Evolutionary conservation across 2,329 filamentous ascomycete species (phyloP).

Genomic region (Aureobasidium mangrovei): DNA sequence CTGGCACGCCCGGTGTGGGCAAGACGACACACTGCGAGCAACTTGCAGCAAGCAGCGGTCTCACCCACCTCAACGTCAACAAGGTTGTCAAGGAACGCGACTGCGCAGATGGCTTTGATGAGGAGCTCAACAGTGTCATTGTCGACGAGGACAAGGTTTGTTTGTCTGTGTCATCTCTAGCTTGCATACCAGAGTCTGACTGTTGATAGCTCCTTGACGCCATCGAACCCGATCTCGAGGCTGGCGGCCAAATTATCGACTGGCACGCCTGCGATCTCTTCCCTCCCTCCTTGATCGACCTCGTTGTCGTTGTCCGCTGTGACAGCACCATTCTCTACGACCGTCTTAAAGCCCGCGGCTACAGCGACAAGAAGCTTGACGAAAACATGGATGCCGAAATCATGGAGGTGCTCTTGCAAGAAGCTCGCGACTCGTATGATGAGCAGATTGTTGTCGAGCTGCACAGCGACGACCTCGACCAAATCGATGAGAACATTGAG

Average conservation of each 20-base stretch:
- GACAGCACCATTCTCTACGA: conserved; percentile 78
- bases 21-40: conserved; percentile 89
- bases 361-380: conserved; percentile 78
- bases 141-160: conserved; percentile 91
- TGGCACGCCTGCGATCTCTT: conserved; percentile 98
- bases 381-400: conserved; percentile 97
- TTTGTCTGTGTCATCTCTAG: neutral
- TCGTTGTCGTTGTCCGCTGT: conserved; percentile 83
- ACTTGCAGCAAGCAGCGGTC: conserved; percentile 63
- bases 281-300: conserved; percentile 85
- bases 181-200: neutral
- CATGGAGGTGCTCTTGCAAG: conserved; percentile 87
- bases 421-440: conserved; percentile 79
- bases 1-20: conserved; percentile 89
- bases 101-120: conserved; percentile 79
- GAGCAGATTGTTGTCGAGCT: conserved; percentile 84
- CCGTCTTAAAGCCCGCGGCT: conserved; percentile 67
- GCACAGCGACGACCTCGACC: conserved; percentile 68
- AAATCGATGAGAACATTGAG: conserved; percentile 83
- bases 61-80: conserved; percentile 82
- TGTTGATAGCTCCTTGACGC: conserved; percentile 64
- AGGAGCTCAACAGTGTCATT: conserved; percentile 78
- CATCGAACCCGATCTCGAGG: conserved; percentile 70
- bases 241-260: conserved; percentile 83
- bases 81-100: conserved; percentile 80